Percentiles rank a stretch among this genome's conserved stretches.
Conservation (phyloP, 192 early-diverging fungal genomes). For the Dispira parvispora region DNA sequence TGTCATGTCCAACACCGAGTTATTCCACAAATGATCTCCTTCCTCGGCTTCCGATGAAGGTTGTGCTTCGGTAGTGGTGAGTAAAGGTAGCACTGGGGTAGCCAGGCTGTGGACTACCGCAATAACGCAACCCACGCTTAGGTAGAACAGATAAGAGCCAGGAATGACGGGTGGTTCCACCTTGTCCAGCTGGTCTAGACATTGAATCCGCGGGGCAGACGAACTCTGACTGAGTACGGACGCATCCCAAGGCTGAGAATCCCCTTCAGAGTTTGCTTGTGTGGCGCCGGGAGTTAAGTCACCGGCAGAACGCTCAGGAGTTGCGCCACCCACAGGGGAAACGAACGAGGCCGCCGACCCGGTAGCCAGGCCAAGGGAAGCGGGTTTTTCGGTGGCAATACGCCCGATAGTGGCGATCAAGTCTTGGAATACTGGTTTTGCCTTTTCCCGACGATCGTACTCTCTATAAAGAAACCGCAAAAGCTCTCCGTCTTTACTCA, state of each 20-base stretch:
- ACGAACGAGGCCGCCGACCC: not conserved
- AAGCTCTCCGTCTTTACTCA: conserved; percentile 41
- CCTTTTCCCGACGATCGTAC: conserved; percentile 60
- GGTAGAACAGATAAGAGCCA: conserved; percentile 70
- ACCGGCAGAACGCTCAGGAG: not conserved
- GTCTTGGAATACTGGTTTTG: conserved; percentile 63
- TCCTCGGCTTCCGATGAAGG: not conserved
- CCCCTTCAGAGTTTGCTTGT: not conserved
- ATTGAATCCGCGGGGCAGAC: conserved; percentile 23
- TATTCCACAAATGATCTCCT: not conserved
- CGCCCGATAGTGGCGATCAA: conserved; percentile 58
- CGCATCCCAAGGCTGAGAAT: not conserved
- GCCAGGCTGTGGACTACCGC: conserved; percentile 58
- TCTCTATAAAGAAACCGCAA: conserved; percentile 48
- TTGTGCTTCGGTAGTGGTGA: conserved; percentile 17
- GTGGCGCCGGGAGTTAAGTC: not conserved
- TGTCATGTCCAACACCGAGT: conserved; percentile 29
- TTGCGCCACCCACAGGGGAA: too few relatives aligned
- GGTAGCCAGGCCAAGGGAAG: conserved; percentile 13
- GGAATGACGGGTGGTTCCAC: conserved; percentile 74
- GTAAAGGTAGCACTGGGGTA: conserved; percentile 38
- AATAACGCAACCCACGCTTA: conserved; percentile 54
- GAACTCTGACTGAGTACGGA: conserved; percentile 16
- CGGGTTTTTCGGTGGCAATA: conserved; percentile 59
- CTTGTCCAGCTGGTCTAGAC: conserved; percentile 88